A percentile compares a stretch with the other conserved stretches of the same genome.
Conservation (phyloP, 2,329 filamentous ascomycete genomes). For the Penicillium verrucosum region DNA sequence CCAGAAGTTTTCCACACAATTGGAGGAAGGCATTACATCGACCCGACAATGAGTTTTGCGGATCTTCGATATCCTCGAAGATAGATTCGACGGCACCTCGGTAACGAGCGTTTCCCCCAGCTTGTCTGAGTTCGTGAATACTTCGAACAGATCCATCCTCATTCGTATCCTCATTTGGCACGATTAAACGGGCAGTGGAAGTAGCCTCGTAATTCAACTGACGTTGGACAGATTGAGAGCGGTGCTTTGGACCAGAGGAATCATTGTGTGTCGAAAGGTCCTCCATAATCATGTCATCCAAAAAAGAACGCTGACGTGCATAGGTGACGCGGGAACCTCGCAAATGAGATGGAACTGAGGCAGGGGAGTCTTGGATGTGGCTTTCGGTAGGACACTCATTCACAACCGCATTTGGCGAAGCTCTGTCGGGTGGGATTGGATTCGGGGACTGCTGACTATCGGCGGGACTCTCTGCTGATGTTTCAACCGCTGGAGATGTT, state of each 20-base stretch:
- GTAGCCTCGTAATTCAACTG: conserved; percentile 5
- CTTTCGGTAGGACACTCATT: conserved; percentile 5
- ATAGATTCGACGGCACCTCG: conserved; percentile 54
- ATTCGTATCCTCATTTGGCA: conserved; percentile 49
- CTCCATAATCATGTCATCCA: conserved; percentile 48
- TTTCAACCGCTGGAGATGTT: conserved; percentile 6
- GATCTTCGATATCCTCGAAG: conserved; percentile 57
- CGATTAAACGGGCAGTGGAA: conserved; percentile 23
- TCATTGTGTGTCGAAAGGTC: conserved; percentile 9
- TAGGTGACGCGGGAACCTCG: conserved; percentile 55
- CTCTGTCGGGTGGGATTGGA: conserved; percentile 5
- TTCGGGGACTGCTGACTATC: conserved; percentile 12
- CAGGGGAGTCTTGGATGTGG: conserved; percentile 10
- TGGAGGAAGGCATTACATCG: conserved; percentile 55
- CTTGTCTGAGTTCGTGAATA: conserved; percentile 60
- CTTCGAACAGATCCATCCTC: conserved; percentile 49
- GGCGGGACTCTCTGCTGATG: conserved; percentile 5
- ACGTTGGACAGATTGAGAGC: conserved; percentile 3
- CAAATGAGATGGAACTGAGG: conserved; percentile 21
- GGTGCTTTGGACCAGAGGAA: background rate
- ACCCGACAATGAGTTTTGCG: conserved; percentile 44
- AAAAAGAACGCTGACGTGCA: conserved; percentile 56
- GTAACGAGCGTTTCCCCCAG: conserved; percentile 57
- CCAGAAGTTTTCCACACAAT: conserved; percentile 52
- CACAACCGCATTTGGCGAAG: conserved; percentile 2